Conservation (phyloP, 2,329 filamentous ascomycete species). For the Albifimbria verrucaria region DNA sequence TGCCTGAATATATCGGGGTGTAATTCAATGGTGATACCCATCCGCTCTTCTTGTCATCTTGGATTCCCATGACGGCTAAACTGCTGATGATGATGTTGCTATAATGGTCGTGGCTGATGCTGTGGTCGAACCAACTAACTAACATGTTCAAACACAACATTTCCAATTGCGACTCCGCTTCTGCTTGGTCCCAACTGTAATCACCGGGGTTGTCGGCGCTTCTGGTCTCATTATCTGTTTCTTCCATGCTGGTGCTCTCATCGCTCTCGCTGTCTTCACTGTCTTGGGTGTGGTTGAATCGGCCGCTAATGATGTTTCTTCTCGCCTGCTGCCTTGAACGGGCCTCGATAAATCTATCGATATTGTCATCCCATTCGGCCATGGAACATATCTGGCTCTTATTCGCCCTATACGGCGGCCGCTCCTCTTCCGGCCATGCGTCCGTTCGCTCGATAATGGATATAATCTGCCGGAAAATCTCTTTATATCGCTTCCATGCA, state of each 20-base stretch:
- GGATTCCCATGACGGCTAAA: slow-evolving; percentile 3
- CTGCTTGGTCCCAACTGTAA: neutral
- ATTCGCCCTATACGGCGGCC: neutral
- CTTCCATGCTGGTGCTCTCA: neutral
- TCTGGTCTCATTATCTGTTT: neutral
- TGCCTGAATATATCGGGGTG: slow-evolving; percentile 1
- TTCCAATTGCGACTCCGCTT: neutral
- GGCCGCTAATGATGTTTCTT: neutral
- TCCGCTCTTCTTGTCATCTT: neutral
- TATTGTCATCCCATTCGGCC: slow-evolving; percentile 1
- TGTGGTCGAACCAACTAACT: slow-evolving; percentile 1
- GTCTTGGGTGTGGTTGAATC: neutral
- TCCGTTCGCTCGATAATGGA: slow-evolving; percentile 1
- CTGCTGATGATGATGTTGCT: slow-evolving; percentile 2
- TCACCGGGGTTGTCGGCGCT: neutral
- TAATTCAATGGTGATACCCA: slow-evolving; percentile 2
- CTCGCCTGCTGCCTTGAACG: neutral
- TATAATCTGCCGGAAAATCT: slow-evolving; percentile 2
- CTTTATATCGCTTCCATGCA: slow-evolving; percentile 2
- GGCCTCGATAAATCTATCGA: neutral
- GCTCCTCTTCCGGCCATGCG: neutral
- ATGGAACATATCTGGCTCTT: neutral
- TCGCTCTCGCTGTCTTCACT: neutral
- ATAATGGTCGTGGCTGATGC: neutral
- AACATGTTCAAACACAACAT: slow-evolving; percentile 3